Conservation (phyloP, 495 filamentous ascomycete species). For the Xylaria intraflava region DNA sequence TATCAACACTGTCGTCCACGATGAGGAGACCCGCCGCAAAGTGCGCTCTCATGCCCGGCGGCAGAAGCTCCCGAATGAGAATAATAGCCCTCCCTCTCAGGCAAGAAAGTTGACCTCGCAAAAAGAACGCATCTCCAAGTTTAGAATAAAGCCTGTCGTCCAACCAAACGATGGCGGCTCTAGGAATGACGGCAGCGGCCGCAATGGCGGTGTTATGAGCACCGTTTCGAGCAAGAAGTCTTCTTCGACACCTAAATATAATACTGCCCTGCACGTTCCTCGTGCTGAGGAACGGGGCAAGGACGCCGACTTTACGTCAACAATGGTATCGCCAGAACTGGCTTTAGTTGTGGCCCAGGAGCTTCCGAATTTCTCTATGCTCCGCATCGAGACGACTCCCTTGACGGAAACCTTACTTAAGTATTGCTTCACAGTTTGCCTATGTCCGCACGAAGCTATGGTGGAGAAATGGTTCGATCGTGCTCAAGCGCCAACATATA, state of each 20-base stretch:
- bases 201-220: background rate
- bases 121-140: constrained; percentile 27
- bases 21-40: constrained; percentile 28
- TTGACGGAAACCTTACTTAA: constrained; percentile 25
- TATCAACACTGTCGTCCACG: constrained; percentile 26
- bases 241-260: background rate
- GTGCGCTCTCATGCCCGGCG: constrained; percentile 26
- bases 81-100: constrained; percentile 15
- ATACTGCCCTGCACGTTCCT: background rate
- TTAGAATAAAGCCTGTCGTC: constrained; percentile 20
- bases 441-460: constrained; percentile 21
- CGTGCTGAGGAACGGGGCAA: background rate
- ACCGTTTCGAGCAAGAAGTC: background rate
- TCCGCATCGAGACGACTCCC: constrained; percentile 25
- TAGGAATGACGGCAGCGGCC: background rate
- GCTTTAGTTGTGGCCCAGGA: constrained; percentile 22
- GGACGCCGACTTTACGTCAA: constrained; percentile 4
- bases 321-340: constrained; percentile 22
- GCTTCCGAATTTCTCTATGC: constrained; percentile 24
- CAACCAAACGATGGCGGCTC: background rate
- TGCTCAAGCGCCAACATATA: constrained; percentile 21
- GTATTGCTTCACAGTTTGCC: constrained; percentile 28
- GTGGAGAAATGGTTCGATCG: constrained; percentile 27
- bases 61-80: constrained; percentile 23
- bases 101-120: constrained; percentile 19